Evolutionary conservation across 768 basidiomycete species (phyloP).

Genomic region (Lanmaoa rubissima): DNA sequence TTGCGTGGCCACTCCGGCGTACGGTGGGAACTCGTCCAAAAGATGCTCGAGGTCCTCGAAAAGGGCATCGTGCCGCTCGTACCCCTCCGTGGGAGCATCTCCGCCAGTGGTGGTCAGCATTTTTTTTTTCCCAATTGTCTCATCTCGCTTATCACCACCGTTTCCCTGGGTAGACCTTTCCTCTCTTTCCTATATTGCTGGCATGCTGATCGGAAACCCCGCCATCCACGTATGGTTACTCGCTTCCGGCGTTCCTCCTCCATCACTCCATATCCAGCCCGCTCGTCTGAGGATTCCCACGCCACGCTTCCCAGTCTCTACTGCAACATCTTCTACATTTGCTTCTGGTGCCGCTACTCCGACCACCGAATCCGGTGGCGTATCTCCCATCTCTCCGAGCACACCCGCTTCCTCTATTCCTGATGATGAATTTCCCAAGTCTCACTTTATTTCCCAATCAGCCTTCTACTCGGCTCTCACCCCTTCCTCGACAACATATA

Average conservation of each 20-base stretch:
- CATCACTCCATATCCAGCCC: not conserved
- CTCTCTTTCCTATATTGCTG: constrained; percentile 82
- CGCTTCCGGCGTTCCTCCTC: constrained; percentile 6
- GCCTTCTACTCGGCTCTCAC: not conserved
- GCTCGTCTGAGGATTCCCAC: constrained; percentile 15
- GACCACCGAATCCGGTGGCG: constrained; percentile 34
- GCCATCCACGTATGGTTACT: constrained; percentile 71
- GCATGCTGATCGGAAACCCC: constrained; percentile 75
- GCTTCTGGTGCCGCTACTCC: constrained; percentile 22
- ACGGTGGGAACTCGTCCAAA: constrained; percentile 74
- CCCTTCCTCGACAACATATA: constrained; percentile 7
- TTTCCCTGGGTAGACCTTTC: constrained; percentile 51
- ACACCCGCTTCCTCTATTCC: constrained; percentile 28
- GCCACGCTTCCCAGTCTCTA: constrained; percentile 7
- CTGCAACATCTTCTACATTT: not conserved
- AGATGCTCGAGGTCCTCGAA: constrained; percentile 69
- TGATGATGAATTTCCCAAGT: constrained; percentile 22
- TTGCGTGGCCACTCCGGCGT: constrained; percentile 88
- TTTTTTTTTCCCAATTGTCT: not conserved
- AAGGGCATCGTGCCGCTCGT: constrained; percentile 77
- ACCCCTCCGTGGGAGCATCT: constrained; percentile 80
- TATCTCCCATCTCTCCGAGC: constrained; percentile 45
- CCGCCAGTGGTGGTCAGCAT: constrained; percentile 70
- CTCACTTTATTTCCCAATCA: not conserved
- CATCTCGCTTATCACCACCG: constrained; percentile 7